A percentile compares a stretch with the other conserved stretches of the same genome.
Evolutionary conservation across 148 eudicot species (phyloP).

Genomic region (Polygonum aviculare): DNA sequence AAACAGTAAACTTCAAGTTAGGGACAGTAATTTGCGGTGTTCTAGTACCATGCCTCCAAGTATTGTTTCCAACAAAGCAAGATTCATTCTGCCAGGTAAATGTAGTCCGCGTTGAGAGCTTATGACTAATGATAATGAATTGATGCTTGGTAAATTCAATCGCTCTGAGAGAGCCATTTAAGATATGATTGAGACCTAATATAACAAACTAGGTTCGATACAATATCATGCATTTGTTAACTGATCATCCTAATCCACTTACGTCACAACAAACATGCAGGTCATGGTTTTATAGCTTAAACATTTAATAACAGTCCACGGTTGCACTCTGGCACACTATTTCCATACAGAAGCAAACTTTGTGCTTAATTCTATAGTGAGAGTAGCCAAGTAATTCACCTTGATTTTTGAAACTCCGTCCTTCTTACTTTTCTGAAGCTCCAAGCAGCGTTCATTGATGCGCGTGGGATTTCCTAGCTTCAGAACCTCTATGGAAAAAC

Average conservation of each 20-base stretch:
- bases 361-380: conserved; percentile 1
- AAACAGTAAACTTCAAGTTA: neutral
- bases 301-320: neutral
- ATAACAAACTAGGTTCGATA: neutral
- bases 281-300: neutral
- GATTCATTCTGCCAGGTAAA: neutral
- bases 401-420: conserved; percentile 49
- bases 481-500: conserved; percentile 45
- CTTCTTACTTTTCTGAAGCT: conserved; percentile 83
- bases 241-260: neutral
- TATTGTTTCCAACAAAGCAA: neutral
- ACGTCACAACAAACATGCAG: neutral
- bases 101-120: neutral
- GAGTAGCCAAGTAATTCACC: conserved; percentile 29
- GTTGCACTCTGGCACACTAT: neutral
- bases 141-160: neutral
- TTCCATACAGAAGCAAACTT: neutral
- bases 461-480: conserved; percentile 56
- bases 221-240: neutral
- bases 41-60: neutral
- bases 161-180: neutral
- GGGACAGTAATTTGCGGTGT: neutral
- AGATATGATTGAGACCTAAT: neutral
- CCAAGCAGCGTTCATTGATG: conserved; percentile 84
- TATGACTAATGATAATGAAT: neutral